Percentiles rank a stretch among this genome's conserved stretches.
phyloP scores from a whole-genome alignment of 441 rosid species.

The Corymbia citriodora region DNA sequence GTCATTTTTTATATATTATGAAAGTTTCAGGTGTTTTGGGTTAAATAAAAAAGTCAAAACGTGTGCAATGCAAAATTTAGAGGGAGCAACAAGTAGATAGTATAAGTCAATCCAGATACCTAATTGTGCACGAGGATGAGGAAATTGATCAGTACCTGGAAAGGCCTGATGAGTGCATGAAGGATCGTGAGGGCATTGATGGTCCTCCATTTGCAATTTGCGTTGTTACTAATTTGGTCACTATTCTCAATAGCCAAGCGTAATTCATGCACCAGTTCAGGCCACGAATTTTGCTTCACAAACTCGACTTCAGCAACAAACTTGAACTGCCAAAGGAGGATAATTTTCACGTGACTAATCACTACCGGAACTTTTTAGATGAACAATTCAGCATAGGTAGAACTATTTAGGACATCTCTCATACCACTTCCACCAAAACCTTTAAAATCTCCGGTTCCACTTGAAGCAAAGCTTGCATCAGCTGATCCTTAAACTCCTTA shows the following conservation, averaged over 20 bases:
- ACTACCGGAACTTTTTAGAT: background rate
- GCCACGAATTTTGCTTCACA: constrained; percentile 71
- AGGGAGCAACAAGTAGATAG: background rate
- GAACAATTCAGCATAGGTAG: background rate
- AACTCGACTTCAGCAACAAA: constrained; percentile 53
- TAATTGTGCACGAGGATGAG: background rate
- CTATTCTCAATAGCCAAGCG: constrained; percentile 60
- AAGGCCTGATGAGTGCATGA: constrained; percentile 64
- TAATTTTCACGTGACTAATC: background rate
- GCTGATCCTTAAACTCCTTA: constrained; percentile 73
- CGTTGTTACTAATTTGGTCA: constrained; percentile 28
- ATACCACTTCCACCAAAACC: constrained; percentile 75
- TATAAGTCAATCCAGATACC: background rate
- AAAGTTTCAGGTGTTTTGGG: background rate
- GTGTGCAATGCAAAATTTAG: background rate
- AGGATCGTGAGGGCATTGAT: constrained; percentile 56
- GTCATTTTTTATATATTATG: background rate
- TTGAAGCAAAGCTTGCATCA: constrained; percentile 56
- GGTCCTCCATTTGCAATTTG: constrained; percentile 43
- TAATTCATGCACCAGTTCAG: constrained; percentile 64
- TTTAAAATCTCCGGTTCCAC: constrained; percentile 59
- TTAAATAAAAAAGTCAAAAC: background rate
- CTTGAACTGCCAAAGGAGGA: constrained; percentile 46
- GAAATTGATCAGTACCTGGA: constrained; percentile 44
- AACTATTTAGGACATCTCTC: background rate